Evolutionary conservation across 2,329 filamentous ascomycete species (phyloP).

Genomic region (Tolypocladium guangdongense): DNA sequence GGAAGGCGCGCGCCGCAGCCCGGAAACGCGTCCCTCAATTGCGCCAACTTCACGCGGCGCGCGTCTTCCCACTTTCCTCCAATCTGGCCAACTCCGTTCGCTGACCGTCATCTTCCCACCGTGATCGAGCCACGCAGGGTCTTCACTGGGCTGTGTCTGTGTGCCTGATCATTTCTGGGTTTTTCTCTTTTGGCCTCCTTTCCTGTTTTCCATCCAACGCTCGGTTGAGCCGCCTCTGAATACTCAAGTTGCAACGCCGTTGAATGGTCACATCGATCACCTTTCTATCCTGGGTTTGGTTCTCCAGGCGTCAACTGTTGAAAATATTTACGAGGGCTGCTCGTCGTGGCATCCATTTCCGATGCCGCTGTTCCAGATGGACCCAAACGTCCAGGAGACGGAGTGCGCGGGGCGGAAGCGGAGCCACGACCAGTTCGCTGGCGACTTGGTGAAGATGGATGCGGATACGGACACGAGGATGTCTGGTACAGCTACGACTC

Average conservation of each 20-base stretch:
- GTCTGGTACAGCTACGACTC: conserved; percentile 5
- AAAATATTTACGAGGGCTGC: not conserved
- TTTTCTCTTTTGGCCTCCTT: not conserved
- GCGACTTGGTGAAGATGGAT: conserved; percentile 17
- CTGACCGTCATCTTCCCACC: not conserved
- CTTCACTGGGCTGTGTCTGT: not conserved
- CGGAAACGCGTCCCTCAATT: conserved; percentile 1
- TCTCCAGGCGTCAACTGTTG: too few relatives aligned
- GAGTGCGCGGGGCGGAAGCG: conserved; percentile 33
- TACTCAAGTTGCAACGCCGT: too few relatives aligned
- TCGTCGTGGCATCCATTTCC: conserved; percentile 1
- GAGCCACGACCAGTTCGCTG: conserved; percentile 33
- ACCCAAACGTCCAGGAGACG: conserved; percentile 35
- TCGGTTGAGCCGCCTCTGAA: not conserved
- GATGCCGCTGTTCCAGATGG: conserved; percentile 39
- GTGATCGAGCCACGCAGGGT: not conserved
- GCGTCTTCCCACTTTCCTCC: conserved; percentile 10
- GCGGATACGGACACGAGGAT: conserved; percentile 9
- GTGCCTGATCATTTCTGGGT: not conserved
- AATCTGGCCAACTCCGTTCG: not conserved
- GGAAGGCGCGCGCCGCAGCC: not conserved
- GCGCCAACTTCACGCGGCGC: conserved; percentile 11
- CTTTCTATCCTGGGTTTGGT: not conserved
- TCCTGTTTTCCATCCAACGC: not conserved
- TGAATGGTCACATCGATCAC: not conserved